Evolutionary conservation across 2,329 filamentous ascomycete species (phyloP).

Genomic region (Seiridium cupressi): DNA sequence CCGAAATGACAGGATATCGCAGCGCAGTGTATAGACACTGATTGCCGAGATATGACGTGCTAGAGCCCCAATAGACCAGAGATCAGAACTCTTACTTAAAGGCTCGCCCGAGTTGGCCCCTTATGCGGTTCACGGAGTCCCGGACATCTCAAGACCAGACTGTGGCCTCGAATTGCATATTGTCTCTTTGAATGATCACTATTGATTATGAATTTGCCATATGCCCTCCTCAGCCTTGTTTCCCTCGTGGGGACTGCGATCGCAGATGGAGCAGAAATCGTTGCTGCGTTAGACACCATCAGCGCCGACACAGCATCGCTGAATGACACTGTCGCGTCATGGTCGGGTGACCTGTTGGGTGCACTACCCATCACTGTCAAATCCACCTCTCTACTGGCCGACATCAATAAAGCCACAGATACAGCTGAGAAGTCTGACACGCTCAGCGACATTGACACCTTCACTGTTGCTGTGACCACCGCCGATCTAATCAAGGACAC

Average conservation of each 20-base stretch:
- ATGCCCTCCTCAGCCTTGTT: slow-evolving; percentile 6
- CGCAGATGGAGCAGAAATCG: slow-evolving; percentile 32
- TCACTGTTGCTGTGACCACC: slow-evolving; percentile 36
- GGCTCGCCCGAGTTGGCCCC: too few relatives aligned
- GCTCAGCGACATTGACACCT: slow-evolving; percentile 35
- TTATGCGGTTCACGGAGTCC: neutral
- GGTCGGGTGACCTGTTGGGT: slow-evolving; percentile 36
- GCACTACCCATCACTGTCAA: slow-evolving; percentile 38
- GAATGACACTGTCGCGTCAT: slow-evolving; percentile 30
- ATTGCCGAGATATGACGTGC: too few relatives aligned
- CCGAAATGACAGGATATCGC: neutral
- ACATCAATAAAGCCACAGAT: slow-evolving; percentile 36
- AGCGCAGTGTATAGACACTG: too few relatives aligned
- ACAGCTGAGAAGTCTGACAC: slow-evolving; percentile 33
- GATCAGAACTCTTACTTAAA: too few relatives aligned
- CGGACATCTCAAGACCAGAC: neutral
- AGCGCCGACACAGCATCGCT: slow-evolving; percentile 30
- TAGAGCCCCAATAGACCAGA: too few relatives aligned
- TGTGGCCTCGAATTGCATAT: neutral
- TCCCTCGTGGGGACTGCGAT: slow-evolving; percentile 17
- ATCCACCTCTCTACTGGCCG: slow-evolving; percentile 35
- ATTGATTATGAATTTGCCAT: slow-evolving; percentile 10
- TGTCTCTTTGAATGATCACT: neutral
- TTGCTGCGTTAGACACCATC: slow-evolving; percentile 33
- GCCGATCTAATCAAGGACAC: slow-evolving; percentile 33